Percentiles rank a stretch among this genome's conserved stretches.
phyloP scores from a whole-genome alignment of 1,284 basidiomycete species.

The Boletus albobrunnescens region DNA sequence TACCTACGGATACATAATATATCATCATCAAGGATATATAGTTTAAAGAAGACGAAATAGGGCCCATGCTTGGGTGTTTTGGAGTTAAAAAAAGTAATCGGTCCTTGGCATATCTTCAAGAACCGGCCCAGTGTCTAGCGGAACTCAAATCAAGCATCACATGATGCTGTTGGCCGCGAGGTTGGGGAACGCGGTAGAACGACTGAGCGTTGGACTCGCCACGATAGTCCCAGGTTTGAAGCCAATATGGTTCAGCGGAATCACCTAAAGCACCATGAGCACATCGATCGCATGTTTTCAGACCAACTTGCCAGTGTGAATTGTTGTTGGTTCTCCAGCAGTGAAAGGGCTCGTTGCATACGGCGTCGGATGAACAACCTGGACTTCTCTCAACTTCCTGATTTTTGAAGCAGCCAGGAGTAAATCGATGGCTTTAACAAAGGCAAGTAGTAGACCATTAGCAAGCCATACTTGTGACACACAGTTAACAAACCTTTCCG shows the following conservation, averaged over 20 bases:
- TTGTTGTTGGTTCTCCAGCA: not conserved
- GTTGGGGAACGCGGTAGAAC: not conserved
- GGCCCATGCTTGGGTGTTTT: not conserved
- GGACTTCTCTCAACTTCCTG: not conserved
- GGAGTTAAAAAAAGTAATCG: not conserved
- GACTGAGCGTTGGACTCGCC: not conserved
- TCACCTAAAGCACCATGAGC: constrained; percentile 9
- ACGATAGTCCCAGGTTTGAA: not conserved
- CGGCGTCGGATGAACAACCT: not conserved
- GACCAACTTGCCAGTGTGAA: constrained; percentile 8
- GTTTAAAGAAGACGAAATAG: not conserved
- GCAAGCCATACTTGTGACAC: not conserved
- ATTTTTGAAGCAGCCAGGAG: constrained; percentile 5
- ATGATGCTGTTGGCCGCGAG: constrained; percentile 1
- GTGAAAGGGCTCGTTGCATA: not conserved
- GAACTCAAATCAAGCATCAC: not conserved
- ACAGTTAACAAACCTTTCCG: constrained; percentile 12
- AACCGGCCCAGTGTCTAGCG: not conserved
- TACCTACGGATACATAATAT: not conserved
- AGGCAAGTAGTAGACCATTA: not conserved
- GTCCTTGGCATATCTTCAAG: not conserved
- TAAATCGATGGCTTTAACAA: constrained; percentile 14
- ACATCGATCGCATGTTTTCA: not conserved
- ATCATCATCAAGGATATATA: constrained; percentile 6
- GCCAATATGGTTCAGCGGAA: not conserved